Evolutionary conservation across 1,139 yeast species (phyloP).

Genomic region (Candida buenavistaensis): DNA sequence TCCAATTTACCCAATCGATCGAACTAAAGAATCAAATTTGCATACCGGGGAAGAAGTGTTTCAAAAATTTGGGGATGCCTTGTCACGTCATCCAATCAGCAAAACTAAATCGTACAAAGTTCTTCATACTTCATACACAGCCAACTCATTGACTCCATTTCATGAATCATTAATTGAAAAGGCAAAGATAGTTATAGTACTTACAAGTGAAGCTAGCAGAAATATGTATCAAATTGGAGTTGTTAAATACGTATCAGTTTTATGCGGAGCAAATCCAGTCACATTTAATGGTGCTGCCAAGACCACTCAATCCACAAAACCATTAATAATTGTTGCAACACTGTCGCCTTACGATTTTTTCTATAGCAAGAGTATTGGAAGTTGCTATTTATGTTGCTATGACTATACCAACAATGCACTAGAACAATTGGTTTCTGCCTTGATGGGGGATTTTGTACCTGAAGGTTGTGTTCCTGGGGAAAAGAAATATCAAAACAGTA

Average conservation of each 20-base stretch:
- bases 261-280: conserved; percentile 52
- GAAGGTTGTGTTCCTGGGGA: conserved; percentile 63
- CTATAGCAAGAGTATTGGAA: conserved; percentile 53
- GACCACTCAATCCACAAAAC: conserved; percentile 39
- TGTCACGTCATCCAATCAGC: conserved; percentile 37
- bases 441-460: conserved; percentile 56
- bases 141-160: conserved; percentile 59
- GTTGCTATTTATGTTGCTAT: conserved; percentile 62
- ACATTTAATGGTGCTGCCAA: conserved; percentile 22
- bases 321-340: conserved; percentile 60
- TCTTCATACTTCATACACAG: conserved; percentile 62
- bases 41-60: conserved; percentile 61
- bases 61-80: conserved; percentile 45
- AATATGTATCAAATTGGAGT: conserved; percentile 69
- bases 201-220: conserved; percentile 63
- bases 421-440: conserved; percentile 48
- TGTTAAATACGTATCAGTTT: conserved; percentile 55
- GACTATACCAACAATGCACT: conserved; percentile 59
- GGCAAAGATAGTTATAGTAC: conserved; percentile 55
- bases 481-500: conserved; percentile 31
- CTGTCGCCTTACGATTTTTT: conserved; percentile 66
- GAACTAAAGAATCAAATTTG: conserved; percentile 22
- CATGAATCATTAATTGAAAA: conserved; percentile 59
- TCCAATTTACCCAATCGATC: conserved; percentile 34
- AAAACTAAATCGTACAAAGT: conserved; percentile 43